Percentiles rank a stretch among this genome's conserved stretches.
phyloP scores from a whole-genome alignment of 495 filamentous ascomycete genomes.

The Apiosordaria backusii region DNA sequence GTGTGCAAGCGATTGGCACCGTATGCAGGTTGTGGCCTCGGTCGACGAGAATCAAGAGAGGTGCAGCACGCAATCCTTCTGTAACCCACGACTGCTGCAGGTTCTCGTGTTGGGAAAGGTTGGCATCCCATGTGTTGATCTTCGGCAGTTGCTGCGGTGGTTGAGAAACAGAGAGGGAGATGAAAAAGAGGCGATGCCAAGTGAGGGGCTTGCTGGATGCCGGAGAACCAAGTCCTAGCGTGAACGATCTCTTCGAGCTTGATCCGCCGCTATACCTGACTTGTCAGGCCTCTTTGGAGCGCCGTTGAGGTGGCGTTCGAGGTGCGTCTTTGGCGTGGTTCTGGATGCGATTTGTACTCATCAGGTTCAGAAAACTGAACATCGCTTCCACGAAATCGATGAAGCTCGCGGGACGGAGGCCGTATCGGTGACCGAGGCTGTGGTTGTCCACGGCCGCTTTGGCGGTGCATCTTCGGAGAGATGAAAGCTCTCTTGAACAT shows the following conservation, averaged over 20 bases:
- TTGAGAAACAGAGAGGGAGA: neutral
- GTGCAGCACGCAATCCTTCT: neutral
- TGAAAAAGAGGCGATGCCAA: constrained; percentile 1
- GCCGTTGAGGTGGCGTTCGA: neutral
- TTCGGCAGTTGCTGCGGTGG: constrained; percentile 8
- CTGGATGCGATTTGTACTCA: neutral
- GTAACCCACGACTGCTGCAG: neutral
- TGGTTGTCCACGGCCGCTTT: neutral
- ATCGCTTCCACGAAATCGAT: neutral
- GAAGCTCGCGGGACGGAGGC: neutral
- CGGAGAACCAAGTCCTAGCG: neutral
- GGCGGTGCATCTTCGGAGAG: neutral
- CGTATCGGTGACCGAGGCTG: neutral
- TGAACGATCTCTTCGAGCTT: neutral
- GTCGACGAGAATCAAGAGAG: neutral
- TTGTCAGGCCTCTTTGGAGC: neutral
- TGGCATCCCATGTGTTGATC: neutral
- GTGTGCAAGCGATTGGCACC: constrained; percentile 1
- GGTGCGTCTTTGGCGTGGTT: neutral
- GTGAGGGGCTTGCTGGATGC: neutral
- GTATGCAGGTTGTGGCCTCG: neutral
- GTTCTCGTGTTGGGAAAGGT: neutral
- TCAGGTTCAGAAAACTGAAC: neutral
- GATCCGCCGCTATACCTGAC: neutral
- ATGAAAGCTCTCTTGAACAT: neutral